A percentile compares a stretch with the other conserved stretches of the same genome.
These are phyloP conservation scores for Cerioporus squamosus DNA, from an alignment of 1,284 basidiomycete species.

Conservation along the genomic window DNA sequence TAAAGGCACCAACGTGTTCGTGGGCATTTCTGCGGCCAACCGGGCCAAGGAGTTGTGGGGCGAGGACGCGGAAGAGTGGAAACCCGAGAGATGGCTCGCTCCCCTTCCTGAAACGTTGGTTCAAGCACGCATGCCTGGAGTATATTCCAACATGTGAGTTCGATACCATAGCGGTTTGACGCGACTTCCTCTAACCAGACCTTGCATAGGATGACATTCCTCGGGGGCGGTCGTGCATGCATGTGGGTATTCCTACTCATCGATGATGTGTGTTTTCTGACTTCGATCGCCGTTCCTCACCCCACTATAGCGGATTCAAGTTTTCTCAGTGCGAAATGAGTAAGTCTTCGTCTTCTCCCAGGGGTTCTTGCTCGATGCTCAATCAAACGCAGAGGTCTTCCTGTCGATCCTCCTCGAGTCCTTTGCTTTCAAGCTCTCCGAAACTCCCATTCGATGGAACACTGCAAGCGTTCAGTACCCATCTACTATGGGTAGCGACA, in stretches of 20 bases:
- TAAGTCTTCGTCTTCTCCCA: background rate
- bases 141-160: conserved; percentile 28
- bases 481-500: background rate
- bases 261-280: conserved; percentile 13
- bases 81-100: conserved; percentile 36
- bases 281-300: background rate
- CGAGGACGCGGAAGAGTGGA: conserved; percentile 56
- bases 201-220: conserved; percentile 36
- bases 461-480: background rate
- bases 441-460: background rate
- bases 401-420: conserved; percentile 8
- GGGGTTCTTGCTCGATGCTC: too few species aligned
- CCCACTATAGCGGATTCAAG: conserved; percentile 18
- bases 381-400: conserved; percentile 11
- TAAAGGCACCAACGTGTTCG: conserved; percentile 49
- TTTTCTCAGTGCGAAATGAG: conserved; percentile 33
- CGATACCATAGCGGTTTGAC: background rate
- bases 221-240: conserved; percentile 36
- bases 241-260: conserved; percentile 30
- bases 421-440: conserved; percentile 3
- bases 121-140: conserved; percentile 23
- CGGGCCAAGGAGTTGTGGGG: conserved; percentile 54
- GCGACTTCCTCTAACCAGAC: background rate
- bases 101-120: conserved; percentile 18
- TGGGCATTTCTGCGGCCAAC: conserved; percentile 53